Percentiles rank a stretch among this genome's conserved stretches.
phyloP scores from a whole-genome alignment of 345 rosid species.

The Litchi chinensis region DNA sequence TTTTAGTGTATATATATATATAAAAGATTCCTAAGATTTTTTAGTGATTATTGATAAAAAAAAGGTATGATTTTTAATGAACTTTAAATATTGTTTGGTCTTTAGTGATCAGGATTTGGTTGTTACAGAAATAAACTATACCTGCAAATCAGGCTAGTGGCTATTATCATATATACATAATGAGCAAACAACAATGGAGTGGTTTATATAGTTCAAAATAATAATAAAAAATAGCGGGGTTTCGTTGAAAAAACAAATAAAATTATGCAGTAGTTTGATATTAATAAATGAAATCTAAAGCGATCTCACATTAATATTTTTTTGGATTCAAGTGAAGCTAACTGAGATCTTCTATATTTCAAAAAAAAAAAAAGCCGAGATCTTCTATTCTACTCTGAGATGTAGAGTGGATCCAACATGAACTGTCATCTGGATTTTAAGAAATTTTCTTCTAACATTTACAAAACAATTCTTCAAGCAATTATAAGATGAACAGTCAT shows the following conservation, averaged over 20 bases:
- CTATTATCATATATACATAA: neutral
- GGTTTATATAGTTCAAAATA: neutral
- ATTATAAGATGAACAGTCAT: too few species aligned
- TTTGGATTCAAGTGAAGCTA: constrained; percentile 16
- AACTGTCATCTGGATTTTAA: neutral
- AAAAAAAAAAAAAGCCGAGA: too few species aligned
- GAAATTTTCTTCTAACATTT: too few species aligned
- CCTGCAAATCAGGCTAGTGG: neutral
- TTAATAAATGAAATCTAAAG: neutral
- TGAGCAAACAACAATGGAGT: neutral
- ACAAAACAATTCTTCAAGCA: too few species aligned
- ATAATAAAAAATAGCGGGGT: neutral
- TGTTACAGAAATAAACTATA: neutral
- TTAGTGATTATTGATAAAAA: neutral
- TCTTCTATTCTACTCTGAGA: neutral
- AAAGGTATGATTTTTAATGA: neutral
- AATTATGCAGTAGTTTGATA: neutral
- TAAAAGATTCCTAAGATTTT: neutral
- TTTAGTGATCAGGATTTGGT: neutral
- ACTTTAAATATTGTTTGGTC: neutral
- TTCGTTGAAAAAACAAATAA: too few species aligned
- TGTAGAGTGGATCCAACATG: neutral
- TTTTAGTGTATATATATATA: too few species aligned
- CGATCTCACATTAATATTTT: constrained; percentile 2
- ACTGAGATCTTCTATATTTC: constrained; percentile 14